A percentile compares a stretch with the other conserved stretches of the same genome.
Conservation (phyloP, 768 basidiomycete species). For the Calocera viscosa region DNA sequence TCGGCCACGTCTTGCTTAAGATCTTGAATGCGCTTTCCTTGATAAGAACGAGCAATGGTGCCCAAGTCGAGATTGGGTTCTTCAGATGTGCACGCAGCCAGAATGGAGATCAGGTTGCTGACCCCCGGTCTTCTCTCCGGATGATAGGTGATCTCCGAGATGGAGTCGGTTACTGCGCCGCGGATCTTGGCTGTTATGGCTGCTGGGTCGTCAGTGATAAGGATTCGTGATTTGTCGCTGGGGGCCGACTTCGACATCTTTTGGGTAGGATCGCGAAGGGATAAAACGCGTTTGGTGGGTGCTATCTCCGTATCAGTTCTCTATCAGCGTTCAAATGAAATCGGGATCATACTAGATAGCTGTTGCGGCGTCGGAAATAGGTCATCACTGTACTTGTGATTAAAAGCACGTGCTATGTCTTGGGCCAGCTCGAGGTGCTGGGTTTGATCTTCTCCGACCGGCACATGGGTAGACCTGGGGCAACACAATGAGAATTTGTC, state of each 20-base stretch:
- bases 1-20: constrained; percentile 67
- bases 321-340: background rate
- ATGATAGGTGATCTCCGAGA: constrained; percentile 63
- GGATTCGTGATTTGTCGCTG: constrained; percentile 64
- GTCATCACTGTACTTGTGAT: constrained; percentile 45
- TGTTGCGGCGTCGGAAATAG: constrained; percentile 59
- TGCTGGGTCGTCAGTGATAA: constrained; percentile 59
- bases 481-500: background rate
- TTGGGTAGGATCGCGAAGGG: constrained; percentile 66
- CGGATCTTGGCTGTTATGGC: constrained; percentile 61
- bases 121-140: constrained; percentile 68
- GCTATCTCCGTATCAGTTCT: constrained; percentile 34
- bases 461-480: constrained; percentile 74
- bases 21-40: constrained; percentile 44
- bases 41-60: constrained; percentile 30
- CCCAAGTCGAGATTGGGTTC: constrained; percentile 35
- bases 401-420: constrained; percentile 74
- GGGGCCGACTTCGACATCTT: constrained; percentile 97
- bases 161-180: constrained; percentile 75
- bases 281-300: constrained; percentile 67
- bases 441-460: constrained; percentile 91
- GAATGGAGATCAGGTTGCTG: constrained; percentile 66
- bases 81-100: constrained; percentile 55
- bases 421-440: constrained; percentile 86
- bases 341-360: constrained; percentile 49